phyloP scores from a whole-genome alignment of 495 filamentous ascomycete genomes.

The Aspergillus conjunctus region DNA sequence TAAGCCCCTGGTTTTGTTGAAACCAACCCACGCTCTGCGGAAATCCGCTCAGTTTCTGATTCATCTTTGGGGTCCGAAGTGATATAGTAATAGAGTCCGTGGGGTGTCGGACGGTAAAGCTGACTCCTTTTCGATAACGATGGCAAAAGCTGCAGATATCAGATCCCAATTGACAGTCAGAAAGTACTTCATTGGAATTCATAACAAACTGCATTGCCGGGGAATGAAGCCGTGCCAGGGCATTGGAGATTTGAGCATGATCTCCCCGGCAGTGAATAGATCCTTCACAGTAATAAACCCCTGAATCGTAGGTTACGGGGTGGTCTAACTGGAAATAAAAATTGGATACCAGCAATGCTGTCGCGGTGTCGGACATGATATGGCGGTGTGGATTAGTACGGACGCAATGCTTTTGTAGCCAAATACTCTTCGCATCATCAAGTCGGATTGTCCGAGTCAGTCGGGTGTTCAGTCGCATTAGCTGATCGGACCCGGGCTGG shows the following conservation, averaged over 20 bases:
- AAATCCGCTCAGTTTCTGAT: slow-evolving; percentile 29
- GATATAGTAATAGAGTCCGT: slow-evolving; percentile 23
- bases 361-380: slow-evolving; percentile 4
- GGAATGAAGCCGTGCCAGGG: slow-evolving; percentile 14
- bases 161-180: background rate
- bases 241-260: slow-evolving; percentile 10
- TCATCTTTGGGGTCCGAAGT: slow-evolving; percentile 5
- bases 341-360: slow-evolving; percentile 23
- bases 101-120: slow-evolving; percentile 20
- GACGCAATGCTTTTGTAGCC: too few relatives aligned
- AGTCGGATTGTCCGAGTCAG: slow-evolving; percentile 25
- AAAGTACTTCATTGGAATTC: background rate
- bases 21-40: slow-evolving; percentile 30
- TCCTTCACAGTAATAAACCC: slow-evolving; percentile 21
- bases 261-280: slow-evolving; percentile 24
- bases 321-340: slow-evolving; percentile 27
- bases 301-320: slow-evolving; percentile 13
- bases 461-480: slow-evolving; percentile 26
- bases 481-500: background rate
- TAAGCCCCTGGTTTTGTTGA: slow-evolving; percentile 20
- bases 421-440: slow-evolving; percentile 25
- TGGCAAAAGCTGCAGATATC: slow-evolving; percentile 23
- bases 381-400: slow-evolving; percentile 5
- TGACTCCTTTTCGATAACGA: slow-evolving; percentile 22
- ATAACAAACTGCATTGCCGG: background rate